Conservation (phyloP, 2,329 filamentous ascomycete species). For the Rhexocercosporidium sp. region DNA sequence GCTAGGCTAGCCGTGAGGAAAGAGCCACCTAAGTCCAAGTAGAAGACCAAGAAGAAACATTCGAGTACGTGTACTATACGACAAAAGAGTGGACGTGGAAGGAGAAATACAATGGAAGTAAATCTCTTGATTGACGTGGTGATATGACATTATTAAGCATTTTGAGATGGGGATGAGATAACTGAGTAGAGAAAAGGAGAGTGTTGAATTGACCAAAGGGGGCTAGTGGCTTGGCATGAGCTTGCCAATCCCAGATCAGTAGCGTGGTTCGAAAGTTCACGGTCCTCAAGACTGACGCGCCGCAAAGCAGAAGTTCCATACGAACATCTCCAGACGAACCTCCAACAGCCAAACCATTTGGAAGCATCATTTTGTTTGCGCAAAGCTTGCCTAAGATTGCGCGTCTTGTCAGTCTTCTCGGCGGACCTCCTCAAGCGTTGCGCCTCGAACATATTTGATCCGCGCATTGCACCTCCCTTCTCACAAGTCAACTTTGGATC, state of each 20-base stretch:
- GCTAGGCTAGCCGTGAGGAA: no score
- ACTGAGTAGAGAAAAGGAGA: neutral
- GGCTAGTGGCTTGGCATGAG: neutral
- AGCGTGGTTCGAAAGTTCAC: slow-evolving; percentile 9
- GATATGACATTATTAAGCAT: neutral
- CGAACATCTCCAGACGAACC: neutral
- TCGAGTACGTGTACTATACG: no score
- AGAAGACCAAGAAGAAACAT: no score
- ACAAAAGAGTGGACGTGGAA: no score
- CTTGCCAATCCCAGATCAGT: neutral
- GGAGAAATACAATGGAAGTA: no score
- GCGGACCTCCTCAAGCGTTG: neutral
- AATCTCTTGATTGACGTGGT: neutral
- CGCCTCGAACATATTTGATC: slow-evolving; percentile 2
- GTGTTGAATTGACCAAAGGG: neutral
- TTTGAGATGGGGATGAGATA: neutral
- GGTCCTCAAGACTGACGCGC: slow-evolving; percentile 9
- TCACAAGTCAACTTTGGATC: slow-evolving; percentile 1
- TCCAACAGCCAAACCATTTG: neutral
- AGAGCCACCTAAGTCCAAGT: no score
- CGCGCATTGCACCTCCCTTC: slow-evolving; percentile 26
- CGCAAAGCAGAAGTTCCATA: neutral
- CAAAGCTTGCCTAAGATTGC: neutral
- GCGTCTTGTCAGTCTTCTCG: neutral
- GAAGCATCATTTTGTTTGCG: neutral